Percentiles rank a stretch among this genome's conserved stretches.
Conservation (phyloP, 768 basidiomycete species). For the Termitomyces bulborhizus region DNA sequence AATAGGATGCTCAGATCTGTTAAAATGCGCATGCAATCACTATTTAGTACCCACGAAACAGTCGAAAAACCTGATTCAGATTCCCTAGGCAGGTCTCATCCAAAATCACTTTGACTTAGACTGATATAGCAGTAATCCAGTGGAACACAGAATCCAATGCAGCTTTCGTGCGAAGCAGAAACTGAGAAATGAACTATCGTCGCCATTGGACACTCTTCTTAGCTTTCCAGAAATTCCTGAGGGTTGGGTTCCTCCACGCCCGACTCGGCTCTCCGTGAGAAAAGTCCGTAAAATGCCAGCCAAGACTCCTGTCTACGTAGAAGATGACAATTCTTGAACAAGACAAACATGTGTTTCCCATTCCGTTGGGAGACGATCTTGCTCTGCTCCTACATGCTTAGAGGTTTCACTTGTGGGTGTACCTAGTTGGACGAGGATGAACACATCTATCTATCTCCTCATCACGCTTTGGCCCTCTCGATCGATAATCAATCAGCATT, state of each 20-base stretch:
- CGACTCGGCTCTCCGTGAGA: neutral
- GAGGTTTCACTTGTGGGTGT: neutral
- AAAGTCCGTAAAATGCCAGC: neutral
- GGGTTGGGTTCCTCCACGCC: neutral
- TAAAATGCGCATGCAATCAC: constrained; percentile 15
- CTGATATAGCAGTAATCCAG: constrained; percentile 8
- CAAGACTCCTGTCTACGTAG: neutral
- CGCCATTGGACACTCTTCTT: constrained; percentile 5
- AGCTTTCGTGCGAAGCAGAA: constrained; percentile 8
- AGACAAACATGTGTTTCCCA: neutral
- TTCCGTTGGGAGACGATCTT: neutral
- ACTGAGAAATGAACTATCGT: constrained; percentile 2
- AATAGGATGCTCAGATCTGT: constrained; percentile 17
- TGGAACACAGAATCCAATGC: constrained; percentile 6
- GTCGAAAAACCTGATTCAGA: neutral
- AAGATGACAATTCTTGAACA: neutral
- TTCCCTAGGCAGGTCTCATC: constrained; percentile 8
- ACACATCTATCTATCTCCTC: neutral
- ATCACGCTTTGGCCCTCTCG: neutral
- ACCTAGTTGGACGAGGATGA: neutral
- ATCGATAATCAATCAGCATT: neutral
- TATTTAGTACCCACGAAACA: constrained; percentile 1
- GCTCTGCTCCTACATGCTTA: neutral
- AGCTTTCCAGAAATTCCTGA: constrained; percentile 2
- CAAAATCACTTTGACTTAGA: neutral